A percentile compares a stretch with the other conserved stretches of the same genome.
These are phyloP conservation scores for Hamamelis virginiana DNA, from an alignment of 164 flowering plant genomes.

Conservation along the genomic window DNA sequence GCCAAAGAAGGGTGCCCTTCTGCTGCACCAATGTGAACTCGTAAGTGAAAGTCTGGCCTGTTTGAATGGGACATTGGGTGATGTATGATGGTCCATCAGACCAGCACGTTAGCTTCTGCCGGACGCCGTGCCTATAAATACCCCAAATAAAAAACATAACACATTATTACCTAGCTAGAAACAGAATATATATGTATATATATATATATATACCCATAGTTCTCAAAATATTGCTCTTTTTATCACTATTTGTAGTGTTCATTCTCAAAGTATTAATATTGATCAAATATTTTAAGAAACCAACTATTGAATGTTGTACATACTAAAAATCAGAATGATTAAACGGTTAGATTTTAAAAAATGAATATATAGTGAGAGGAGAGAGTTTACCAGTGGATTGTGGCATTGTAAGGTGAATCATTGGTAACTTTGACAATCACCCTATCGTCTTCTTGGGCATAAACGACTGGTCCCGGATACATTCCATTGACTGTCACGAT, in stretches of 20 bases:
- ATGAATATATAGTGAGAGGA: no score
- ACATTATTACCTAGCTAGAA: no score
- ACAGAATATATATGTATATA: no score
- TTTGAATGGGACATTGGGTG: conserved; percentile 72
- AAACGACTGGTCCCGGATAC: conserved; percentile 65
- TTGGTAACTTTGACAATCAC: conserved; percentile 57
- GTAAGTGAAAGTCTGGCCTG: conserved; percentile 55
- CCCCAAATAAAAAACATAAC: not conserved
- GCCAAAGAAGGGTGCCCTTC: conserved; percentile 73
- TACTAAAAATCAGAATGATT: no score
- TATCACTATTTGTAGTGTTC: no score
- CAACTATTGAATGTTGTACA: no score
- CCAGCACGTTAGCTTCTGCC: conserved; percentile 61
- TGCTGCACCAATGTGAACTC: conserved; percentile 53
- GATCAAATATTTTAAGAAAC: no score
- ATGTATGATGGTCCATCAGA: conserved; percentile 69
- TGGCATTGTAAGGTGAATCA: conserved; percentile 48
- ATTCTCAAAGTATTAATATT: no score
- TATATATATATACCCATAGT: no score
- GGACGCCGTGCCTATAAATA: conserved; percentile 59
- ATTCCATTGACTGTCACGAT: conserved; percentile 55
- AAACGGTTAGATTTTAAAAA: no score
- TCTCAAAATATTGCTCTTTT: no score
- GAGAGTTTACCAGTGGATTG: conserved; percentile 62
- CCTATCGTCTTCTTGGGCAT: conserved; percentile 65